phyloP scores from a whole-genome alignment of 495 filamentous ascomycete genomes.

The Staphylotrichum longicolle region DNA sequence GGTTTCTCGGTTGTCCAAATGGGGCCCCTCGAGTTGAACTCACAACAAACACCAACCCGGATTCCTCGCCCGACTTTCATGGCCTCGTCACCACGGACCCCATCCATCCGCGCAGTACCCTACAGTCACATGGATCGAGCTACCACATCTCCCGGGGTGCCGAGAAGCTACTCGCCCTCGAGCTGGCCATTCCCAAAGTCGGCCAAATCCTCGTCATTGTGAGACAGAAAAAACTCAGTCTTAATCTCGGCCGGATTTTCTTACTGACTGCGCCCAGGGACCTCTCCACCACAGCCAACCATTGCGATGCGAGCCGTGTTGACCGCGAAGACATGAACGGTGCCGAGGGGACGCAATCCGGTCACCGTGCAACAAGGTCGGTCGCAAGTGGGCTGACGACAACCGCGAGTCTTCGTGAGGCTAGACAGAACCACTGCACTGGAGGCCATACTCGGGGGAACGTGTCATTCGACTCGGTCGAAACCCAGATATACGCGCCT shows the following conservation, averaged over 20 bases:
- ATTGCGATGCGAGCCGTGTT: not conserved
- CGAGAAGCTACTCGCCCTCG: constrained; percentile 34
- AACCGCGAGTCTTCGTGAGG: not conserved
- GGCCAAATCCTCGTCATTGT: constrained; percentile 7
- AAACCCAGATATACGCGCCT: constrained; percentile 13
- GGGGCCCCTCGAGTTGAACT: not conserved
- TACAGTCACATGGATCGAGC: constrained; percentile 14
- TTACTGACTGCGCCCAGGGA: constrained; percentile 12
- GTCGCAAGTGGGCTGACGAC: not conserved
- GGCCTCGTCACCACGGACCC: constrained; percentile 10
- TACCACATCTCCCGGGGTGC: constrained; percentile 11
- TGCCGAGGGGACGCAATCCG: not conserved
- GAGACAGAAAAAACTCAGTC: not conserved
- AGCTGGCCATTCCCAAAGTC: constrained; percentile 24
- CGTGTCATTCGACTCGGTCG: constrained; percentile 1
- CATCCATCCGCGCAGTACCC: constrained; percentile 21
- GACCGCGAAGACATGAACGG: not conserved
- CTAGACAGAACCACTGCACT: not conserved
- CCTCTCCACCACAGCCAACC: not conserved
- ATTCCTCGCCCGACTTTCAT: constrained; percentile 17
- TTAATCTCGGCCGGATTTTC: not conserved
- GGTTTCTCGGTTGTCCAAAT: not conserved
- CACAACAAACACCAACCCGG: constrained; percentile 1
- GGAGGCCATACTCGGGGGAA: not conserved
- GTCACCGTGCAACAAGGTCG: not conserved